These are phyloP conservation scores for Fraxinus cuspidata DNA, from an alignment of 257 asterid genomes.

Conservation along the genomic window DNA sequence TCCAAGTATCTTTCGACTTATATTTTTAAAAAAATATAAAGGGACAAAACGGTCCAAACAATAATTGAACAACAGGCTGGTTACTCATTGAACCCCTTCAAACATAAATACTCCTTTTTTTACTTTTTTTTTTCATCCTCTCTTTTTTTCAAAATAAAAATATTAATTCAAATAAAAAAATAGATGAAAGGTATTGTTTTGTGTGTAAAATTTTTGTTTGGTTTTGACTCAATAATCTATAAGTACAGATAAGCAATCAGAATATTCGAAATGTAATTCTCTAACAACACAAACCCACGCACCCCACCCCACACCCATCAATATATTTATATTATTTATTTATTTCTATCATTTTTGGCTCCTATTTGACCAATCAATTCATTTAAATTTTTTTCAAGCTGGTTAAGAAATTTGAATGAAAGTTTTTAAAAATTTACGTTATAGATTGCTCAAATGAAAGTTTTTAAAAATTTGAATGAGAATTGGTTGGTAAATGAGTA, in stretches of 20 bases:
- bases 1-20: not conserved
- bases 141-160: not conserved
- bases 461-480: no score
- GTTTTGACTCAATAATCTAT: conserved; percentile 13
- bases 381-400: not conserved
- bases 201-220: conserved; percentile 21
- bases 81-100: not conserved
- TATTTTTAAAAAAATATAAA: not conserved
- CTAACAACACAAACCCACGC: not conserved
- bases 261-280: conserved; percentile 30
- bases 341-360: conserved; percentile 19
- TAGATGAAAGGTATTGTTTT: conserved; percentile 20
- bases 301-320: not conserved
- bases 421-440: no score
- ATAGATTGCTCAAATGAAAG: no score
- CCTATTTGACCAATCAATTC: conserved; percentile 25
- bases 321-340: not conserved
- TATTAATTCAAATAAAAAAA: not conserved
- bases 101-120: not conserved
- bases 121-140: no score
- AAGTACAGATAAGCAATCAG: conserved; percentile 30
- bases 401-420: not conserved
- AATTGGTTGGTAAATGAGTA: no score
- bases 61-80: not conserved
- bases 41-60: not conserved